Percentiles rank a stretch among this genome's conserved stretches.
Conservation (phyloP, 2,329 filamentous ascomycete species). For the Leptographium procerum region DNA sequence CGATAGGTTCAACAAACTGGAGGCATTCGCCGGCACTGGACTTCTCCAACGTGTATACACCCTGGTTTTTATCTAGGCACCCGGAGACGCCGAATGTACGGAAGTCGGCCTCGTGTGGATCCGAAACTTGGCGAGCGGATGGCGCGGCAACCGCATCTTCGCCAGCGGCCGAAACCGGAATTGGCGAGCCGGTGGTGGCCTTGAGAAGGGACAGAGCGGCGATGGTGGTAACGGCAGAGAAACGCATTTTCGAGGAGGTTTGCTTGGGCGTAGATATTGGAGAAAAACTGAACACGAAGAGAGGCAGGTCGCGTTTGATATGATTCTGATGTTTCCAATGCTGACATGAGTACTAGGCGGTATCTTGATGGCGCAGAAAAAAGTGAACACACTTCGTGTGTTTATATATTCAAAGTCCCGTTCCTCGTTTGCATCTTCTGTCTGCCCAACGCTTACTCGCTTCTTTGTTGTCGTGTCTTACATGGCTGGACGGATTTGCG, state of each 20-base stretch:
- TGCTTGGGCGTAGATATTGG: neutral
- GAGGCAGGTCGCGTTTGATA: neutral
- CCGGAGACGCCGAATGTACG: conserved; percentile 10
- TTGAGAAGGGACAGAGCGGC: conserved; percentile 1
- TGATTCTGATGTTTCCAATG: neutral
- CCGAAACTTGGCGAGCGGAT: neutral
- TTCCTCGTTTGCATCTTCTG: neutral
- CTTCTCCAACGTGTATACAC: conserved; percentile 10
- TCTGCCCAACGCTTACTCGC: neutral
- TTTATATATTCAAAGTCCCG: neutral
- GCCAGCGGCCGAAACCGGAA: neutral
- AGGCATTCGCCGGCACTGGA: conserved; percentile 6
- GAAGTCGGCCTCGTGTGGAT: conserved; percentile 12
- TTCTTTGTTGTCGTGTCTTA: neutral
- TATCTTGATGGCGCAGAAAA: neutral
- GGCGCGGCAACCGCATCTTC: neutral
- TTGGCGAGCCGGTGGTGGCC: neutral
- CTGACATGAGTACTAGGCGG: neutral
- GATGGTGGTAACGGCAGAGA: neutral
- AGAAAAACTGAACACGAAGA: neutral
- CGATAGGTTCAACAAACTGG: conserved; percentile 6
- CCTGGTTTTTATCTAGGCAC: conserved; percentile 12
- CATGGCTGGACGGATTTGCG: neutral
- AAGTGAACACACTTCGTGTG: neutral
- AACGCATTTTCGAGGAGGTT: conserved; percentile 4